Evolutionary conservation across 805 yeast species (phyloP), one percentile per base, ranked within the genome.

Genomic region (Cyberlindnera sargentensis): DNA sequence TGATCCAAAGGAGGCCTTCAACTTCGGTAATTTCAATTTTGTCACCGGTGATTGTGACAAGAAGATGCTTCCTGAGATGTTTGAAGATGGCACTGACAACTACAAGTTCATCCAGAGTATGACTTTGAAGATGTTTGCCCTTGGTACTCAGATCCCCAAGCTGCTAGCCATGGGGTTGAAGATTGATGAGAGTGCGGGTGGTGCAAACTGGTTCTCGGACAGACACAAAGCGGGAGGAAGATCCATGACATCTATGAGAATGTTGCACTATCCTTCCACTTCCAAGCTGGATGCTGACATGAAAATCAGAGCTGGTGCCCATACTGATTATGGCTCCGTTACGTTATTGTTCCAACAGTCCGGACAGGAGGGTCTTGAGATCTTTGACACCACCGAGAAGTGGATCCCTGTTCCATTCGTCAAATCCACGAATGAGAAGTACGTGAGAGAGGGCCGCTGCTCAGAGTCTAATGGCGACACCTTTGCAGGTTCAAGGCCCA

Each of bases 301-400:
- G 25, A 74, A 69, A 24, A 72, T 82, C 39, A 68, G 87, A 42
- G 93, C 93, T 4, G 95, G 95, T 35, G 93, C 95, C 7, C 95
- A 86, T 52, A 85, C 95, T 0, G 95, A 86, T 57, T 85, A 85
- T 55, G 95, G 95, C 4, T 73, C 86, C 2, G 63, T 83, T 47
- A 84, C 95, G 0, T 62, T 85, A 30, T 65, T 86, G 42, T 82
- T 86, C 61, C 95, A 85, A 61, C 73, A 78, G 43, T 67, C 72
- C 50, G 76, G 73, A 36, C 85, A 84, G 57, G 88, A 82, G 53
- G 95, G 95, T 4, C 67, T 84, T 37, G 88, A 84, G 55, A 71
- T 84, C 29, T 67, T 68, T 48, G 49, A 76, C 81, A 36, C 37
- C 81, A 6, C 58, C 69, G 15, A 60, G 72, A 31, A 66, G 42